Evolutionary conservation across 306 rosid genomes (phyloP), one percentile per base, ranked within the genome.

Genomic region (Senna tora): DNA sequence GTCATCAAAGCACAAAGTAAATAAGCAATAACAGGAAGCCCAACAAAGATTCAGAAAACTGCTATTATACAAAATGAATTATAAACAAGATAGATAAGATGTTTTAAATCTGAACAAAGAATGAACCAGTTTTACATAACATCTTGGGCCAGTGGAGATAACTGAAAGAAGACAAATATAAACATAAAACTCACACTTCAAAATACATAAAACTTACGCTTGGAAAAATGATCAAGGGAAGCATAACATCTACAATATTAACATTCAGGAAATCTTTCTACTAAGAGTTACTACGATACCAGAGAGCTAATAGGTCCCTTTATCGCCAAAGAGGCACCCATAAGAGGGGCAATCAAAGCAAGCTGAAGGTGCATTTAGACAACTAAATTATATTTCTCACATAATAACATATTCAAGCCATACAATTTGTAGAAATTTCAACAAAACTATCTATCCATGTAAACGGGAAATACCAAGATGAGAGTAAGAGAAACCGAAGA

Each of bases 1-100:
- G 28, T 64, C 65, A 53, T 42, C 19, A 53, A 15, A 42, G 25
- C 72, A 53, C 65, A 49, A 52, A 25, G 39, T 7, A 36, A 36
- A 36, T 36, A 36, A 36, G 19, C 7, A 71, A 20, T 8, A 41
- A 30, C 66, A 65, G 60, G 33, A 36, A 36, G 19, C 7, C 55
- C 55, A 17, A 17, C 12, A 17, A 50, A n/a, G 7, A 50, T 50
- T 50, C 55, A 50, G 55, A 17, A 50, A 47, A 6, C 1, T 50
- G 17, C 55, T 8, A 50, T 13, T 1, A 46, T 15, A 46, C 1
- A 46, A 6, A 46, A 41, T 41, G 46, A 16, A 7, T 5, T 7
- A 50, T 50, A 16, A 50, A 50, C 22, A 50, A 50, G 6, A 17
- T 7, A 50, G 22, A n/a, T 50, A 50, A 16, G 25, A n/a, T 5